These are phyloP conservation scores for Neoboletus brunneissimus DNA, from an alignment of 768 basidiomycete species.

Conservation along the genomic window DNA sequence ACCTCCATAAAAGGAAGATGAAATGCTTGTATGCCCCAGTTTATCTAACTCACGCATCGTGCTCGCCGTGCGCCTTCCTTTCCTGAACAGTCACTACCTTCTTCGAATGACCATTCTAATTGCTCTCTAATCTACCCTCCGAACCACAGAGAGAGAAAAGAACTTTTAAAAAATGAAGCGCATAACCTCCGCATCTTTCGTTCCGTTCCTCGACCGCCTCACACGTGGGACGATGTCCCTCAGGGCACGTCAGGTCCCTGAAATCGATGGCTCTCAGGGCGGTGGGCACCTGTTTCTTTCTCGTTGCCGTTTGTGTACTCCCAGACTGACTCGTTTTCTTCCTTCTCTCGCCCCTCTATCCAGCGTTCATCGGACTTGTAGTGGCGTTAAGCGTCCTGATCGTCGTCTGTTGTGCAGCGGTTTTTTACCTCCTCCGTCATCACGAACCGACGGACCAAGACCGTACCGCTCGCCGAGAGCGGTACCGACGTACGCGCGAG, in stretches of 20 bases:
- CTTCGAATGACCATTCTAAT: background rate
- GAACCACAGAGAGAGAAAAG: background rate
- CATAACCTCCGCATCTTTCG: background rate
- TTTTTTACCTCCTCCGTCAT: constrained; percentile 55
- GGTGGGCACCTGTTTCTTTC: constrained; percentile 33
- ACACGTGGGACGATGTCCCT: constrained; percentile 1
- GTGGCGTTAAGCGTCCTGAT: constrained; percentile 54
- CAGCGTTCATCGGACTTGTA: constrained; percentile 60
- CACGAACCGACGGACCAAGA: constrained; percentile 44
- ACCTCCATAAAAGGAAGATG: constrained; percentile 17
- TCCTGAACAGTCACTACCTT: background rate
- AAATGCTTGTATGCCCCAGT: background rate
- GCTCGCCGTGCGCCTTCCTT: background rate
- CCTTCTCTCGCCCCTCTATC: too few species aligned
- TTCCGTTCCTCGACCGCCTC: background rate
- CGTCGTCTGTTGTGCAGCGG: constrained; percentile 48
- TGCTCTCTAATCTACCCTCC: background rate
- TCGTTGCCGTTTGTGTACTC: background rate
- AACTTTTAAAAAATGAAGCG: background rate
- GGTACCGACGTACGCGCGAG: constrained; percentile 28
- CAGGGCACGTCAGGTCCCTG: constrained; percentile 37
- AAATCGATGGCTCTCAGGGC: constrained; percentile 49
- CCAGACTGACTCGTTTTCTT: background rate
- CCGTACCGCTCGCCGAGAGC: constrained; percentile 34
- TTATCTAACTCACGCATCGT: background rate